Evolutionary conservation across 75 land plant species (phyloP), one percentile per base, ranked within the genome.

Genomic region (Isoetes taiwanensis): DNA sequence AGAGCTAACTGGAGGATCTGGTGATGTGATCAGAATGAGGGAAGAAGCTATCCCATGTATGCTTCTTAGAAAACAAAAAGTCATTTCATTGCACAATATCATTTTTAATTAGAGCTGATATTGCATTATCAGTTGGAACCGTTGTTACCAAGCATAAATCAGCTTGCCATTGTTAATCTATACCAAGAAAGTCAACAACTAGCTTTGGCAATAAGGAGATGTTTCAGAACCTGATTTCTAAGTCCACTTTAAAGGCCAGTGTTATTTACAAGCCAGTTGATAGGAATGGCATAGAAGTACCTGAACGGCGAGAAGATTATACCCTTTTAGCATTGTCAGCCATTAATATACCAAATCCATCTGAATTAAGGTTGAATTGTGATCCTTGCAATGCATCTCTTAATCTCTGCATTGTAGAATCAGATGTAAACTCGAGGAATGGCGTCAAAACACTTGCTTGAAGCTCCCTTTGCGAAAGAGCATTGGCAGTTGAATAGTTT

Each of bases 81-180:
- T 21, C 12, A 11, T 59, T 6, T 30, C 48, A 38, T 24, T 32
- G 28, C 26, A 59, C 62, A 2, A 41, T 59, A 59, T 48, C 62
- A 2, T 59, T 59, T 19, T 20, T 32, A 26, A 6, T 40, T 2
- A 37, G 62, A 59, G 62, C 62, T 20, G 62, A 59, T 24, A 59
- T 59, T 35, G 62, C 48, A 19, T 6, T 38, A 40, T 48, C 62
- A 20, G 48, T 30, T 20, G 62, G 17, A 35, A 24, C 62, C 19
- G 62, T 59, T 2, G 32, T 20, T 12, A 2, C 4, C 19, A 21
- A 57, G 3, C 41, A 59, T 1, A 59, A 20, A 30, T 40, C 21
- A 8, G 38, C 12, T n/a, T 25, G 14, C 25, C 62, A 59, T 35
- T 48, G 41, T 12, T 19, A 38, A 40, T 59, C 19, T 19, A 23